These are phyloP conservation scores for Xylaria sp. DNA, from an alignment of 2,329 filamentous ascomycete genomes.

Conservation along the genomic window DNA sequence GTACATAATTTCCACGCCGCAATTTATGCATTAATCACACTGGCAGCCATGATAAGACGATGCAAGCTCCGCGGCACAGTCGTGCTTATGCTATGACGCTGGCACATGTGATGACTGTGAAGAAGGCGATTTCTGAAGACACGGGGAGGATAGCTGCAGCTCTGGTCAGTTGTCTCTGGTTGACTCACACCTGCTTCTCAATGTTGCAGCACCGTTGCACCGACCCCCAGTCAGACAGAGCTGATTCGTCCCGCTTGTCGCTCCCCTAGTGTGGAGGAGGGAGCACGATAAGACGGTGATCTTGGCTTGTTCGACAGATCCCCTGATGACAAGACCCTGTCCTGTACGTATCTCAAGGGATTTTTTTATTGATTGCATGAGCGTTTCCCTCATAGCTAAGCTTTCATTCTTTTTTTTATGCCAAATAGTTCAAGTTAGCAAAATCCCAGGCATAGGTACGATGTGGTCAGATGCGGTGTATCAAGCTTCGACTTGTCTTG, in stretches of 20 bases:
- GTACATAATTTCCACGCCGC: neutral
- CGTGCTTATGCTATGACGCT: neutral
- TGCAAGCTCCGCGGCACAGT: neutral
- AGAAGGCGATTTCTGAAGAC: no score
- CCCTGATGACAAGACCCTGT: no score
- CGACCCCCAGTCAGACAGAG: neutral
- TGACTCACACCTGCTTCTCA: constrained; percentile 27
- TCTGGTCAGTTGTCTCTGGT: constrained; percentile 20
- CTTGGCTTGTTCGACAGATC: constrained; percentile 3
- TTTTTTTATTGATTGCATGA: no score
- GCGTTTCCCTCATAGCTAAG: no score
- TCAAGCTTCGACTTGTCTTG: no score
- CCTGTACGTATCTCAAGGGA: no score
- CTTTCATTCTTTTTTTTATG: no score
- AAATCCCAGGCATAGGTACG: no score
- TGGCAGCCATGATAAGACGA: no score
- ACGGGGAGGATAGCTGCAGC: constrained; percentile 5
- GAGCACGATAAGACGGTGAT: neutral
- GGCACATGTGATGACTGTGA: no score
- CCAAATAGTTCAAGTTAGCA: no score
- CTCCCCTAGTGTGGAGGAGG: neutral
- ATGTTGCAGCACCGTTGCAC: constrained; percentile 11
- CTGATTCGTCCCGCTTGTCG: constrained; percentile 12
- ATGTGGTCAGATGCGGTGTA: no score
- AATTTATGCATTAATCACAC: neutral